A percentile compares a stretch with the other conserved stretches of the same genome.
phyloP scores from a whole-genome alignment of 805 yeast species.

The Spencermartinsiella europaea region DNA sequence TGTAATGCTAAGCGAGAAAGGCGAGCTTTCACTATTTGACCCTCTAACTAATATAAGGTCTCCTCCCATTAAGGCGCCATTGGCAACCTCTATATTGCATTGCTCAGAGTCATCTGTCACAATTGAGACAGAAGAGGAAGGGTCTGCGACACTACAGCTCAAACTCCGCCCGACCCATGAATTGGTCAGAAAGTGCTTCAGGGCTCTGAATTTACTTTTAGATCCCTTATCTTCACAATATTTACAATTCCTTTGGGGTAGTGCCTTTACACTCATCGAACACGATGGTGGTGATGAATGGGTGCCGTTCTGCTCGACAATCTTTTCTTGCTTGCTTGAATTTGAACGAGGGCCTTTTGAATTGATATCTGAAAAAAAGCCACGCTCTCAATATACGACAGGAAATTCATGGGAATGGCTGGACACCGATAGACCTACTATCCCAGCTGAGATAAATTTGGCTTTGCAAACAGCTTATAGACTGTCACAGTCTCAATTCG shows the following conservation, averaged over 20 bases:
- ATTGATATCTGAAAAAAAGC: background rate
- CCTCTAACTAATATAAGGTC: constrained; percentile 54
- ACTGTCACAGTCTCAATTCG: constrained; percentile 15
- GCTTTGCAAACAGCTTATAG: constrained; percentile 1
- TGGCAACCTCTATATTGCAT: background rate
- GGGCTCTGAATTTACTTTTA: constrained; percentile 46
- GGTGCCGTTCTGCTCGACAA: constrained; percentile 47
- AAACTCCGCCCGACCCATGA: constrained; percentile 41
- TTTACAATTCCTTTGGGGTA: constrained; percentile 60
- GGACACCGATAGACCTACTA: background rate
- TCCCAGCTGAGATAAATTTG: background rate
- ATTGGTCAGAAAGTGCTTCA: constrained; percentile 43
- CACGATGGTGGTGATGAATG: constrained; percentile 47
- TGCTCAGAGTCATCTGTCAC: background rate
- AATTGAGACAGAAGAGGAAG: background rate
- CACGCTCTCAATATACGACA: background rate
- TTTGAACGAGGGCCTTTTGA: background rate
- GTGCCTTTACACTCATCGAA: constrained; percentile 43
- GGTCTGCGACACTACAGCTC: background rate
- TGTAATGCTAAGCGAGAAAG: constrained; percentile 12
- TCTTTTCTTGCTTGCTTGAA: constrained; percentile 10
- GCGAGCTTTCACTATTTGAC: constrained; percentile 40
- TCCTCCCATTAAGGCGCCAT: constrained; percentile 5
- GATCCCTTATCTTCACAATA: constrained; percentile 55
- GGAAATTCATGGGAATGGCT: background rate